A percentile compares a stretch with the other conserved stretches of the same genome.
Conservation (phyloP, 2,329 filamentous ascomycete species). For the Magnaporthales sp. region DNA sequence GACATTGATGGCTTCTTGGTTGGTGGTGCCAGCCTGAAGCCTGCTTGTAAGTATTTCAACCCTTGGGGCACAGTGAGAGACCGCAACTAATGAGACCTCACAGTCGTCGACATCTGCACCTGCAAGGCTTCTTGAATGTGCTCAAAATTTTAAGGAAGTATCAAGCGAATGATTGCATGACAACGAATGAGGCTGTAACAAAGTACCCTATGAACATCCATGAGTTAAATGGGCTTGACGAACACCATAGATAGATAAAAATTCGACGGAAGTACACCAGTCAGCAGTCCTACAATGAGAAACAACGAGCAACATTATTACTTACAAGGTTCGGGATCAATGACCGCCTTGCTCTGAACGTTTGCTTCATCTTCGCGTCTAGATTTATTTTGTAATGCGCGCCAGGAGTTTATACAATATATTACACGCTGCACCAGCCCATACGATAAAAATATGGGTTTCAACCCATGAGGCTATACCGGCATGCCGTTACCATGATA, state of each 20-base stretch:
- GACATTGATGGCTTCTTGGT: slow-evolving; percentile 99
- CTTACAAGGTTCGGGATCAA: background rate
- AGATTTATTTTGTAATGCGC: background rate
- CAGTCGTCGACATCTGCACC: slow-evolving; percentile 54
- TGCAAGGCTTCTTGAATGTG: slow-evolving; percentile 15
- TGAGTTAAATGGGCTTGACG: background rate
- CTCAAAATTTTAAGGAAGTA: background rate
- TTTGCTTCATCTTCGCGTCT: background rate
- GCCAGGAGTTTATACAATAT: background rate
- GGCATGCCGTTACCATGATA: slow-evolving; percentile 53
- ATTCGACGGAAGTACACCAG: background rate
- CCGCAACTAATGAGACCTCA: background rate
- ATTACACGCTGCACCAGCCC: background rate
- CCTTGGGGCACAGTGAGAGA: background rate
- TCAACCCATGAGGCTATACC: slow-evolving; percentile 27
- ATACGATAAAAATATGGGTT: background rate
- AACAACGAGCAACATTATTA: background rate
- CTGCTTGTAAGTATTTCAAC: slow-evolving; percentile 60
- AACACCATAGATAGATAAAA: background rate
- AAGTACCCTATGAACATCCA: background rate
- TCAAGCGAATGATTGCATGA: background rate
- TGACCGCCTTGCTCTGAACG: background rate
- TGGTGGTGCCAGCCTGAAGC: slow-evolving; percentile 93
- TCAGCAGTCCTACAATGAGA: background rate
- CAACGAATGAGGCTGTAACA: background rate